Evolutionary conservation across 2,329 filamentous ascomycete genomes (phyloP), one percentile per base, ranked within the genome.

Genomic region (Trichoderma harzianum): DNA sequence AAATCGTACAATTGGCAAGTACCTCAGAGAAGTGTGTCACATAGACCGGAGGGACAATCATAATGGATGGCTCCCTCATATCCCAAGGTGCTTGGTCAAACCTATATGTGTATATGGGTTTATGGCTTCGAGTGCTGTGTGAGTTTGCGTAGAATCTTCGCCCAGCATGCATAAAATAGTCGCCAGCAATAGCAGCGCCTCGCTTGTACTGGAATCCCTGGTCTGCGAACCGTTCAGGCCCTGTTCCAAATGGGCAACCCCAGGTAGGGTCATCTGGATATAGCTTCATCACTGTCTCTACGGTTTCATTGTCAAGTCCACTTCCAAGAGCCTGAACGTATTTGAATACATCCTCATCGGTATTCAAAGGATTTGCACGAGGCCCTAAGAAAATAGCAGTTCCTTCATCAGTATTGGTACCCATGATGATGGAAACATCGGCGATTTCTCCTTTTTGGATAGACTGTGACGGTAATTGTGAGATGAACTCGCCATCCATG

Each of bases 401-500:
- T 7, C 62, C 62, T 51, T 64, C 62, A 21, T 64, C 62, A 32
- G 62, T 64, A 64, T 64, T 64, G 3, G 16, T 51, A 6, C 62
- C 62, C 39, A 51, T 51, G 0, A 64, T 51, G 18, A 64, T 51
- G 62, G 62, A 6, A 24, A 51, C 26, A 24, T 64, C 62, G 28
- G 62, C 62, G 11, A 64, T 64, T 64, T 64, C 62, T 34, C 62
- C 62, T 34, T 64, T 64, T 51, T 51, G 62, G 12, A 64, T 51
- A 24, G 62, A 64, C 26, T 64, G 62, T 7, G 62, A 64, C 39
- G 62, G 62, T 21, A 64, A 21, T 34, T 64, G 62, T 51, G 62
- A 64, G 39, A 64, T 64, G 39, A 64, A 64, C 12, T 64, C 62
- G 39, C 62, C 62, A 51, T 64, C 62, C 62, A 64, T 64, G 11